These are phyloP conservation scores for Dujonia santamariae DNA, from an alignment of 1,139 yeast genomes.

Conservation along the genomic window DNA sequence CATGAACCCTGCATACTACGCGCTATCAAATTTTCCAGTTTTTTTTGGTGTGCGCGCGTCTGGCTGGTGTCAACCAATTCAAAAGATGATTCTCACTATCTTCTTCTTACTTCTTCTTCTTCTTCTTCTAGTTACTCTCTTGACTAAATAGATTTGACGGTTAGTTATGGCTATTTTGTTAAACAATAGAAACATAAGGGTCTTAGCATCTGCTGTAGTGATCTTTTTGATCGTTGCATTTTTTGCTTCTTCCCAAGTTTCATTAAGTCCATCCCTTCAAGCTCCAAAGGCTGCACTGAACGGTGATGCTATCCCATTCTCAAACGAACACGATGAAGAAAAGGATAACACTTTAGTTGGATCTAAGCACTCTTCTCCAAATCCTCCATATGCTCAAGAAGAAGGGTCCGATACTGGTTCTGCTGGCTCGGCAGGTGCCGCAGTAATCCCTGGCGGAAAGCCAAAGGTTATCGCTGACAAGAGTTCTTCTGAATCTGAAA, in stretches of 20 bases:
- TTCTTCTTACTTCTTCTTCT: neutral
- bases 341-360: conserved; percentile 32
- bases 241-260: conserved; percentile 31
- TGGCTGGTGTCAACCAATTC: too few relatives aligned
- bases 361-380: conserved; percentile 29
- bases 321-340: conserved; percentile 16
- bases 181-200: conserved; percentile 36
- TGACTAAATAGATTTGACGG: too few relatives aligned
- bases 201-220: conserved; percentile 32
- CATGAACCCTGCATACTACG: too few relatives aligned
- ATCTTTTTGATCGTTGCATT: conserved; percentile 34
- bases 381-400: conserved; percentile 32
- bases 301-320: conserved; percentile 17
- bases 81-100: too few relatives aligned
- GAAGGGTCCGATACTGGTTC: conserved; percentile 7
- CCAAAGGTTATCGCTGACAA: conserved; percentile 26
- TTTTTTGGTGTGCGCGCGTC: too few relatives aligned
- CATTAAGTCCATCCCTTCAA: conserved; percentile 24
- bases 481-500: conserved; percentile 12
- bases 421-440: conserved; percentile 6
- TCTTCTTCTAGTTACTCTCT: too few relatives aligned
- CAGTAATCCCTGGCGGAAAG: conserved; percentile 6
- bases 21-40: too few relatives aligned
- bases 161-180: too few relatives aligned
- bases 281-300: conserved; percentile 25